Evolutionary conservation across 1,139 yeast species (phyloP), one percentile per base, ranked within the genome.

Genomic region (Yamadazyma diddensiae): DNA sequence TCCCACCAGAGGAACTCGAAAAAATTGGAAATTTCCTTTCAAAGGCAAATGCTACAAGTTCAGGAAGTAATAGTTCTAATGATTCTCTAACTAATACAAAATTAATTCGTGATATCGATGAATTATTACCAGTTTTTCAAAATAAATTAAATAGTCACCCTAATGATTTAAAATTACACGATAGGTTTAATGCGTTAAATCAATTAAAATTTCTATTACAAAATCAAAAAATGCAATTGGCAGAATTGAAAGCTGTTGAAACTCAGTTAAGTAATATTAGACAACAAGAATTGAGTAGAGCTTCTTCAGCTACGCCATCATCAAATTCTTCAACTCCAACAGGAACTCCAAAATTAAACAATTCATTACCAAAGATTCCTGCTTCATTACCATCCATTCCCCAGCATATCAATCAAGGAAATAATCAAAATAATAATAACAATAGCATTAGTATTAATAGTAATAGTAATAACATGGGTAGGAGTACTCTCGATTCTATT

Each of bases 21-120:
- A 77, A 73, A 49, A 84, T 94, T 34, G 95, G 86, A 45, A 68
- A 65, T 33, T 90, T 90, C 53, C 63, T 94, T 49, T 65, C 71
- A 14, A 66, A 61, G 42, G 70, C 73, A 0, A 28, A 30, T 20
- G 17, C 34, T 4, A 30, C 13, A 9, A 11, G 8, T 5, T 20
- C 24, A 16, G 19, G 9, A 2, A 6, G 28, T 3, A 15, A 16
- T 20, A 12, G 9, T 13, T 5, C 20, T 17, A 15, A 17, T 12
- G 32, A 26, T 14, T 33, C 36, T 6, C 36, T 50, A 21, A 51
- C 65, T 26, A 63, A 61, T 25, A 48, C 47, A 11, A 38, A 46
- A 30, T 53, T 74, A 31, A 59, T 75, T 12, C 59, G 52, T 24
- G 77, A 70, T 39, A 72, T 73, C 24, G 69, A 70, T 39, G 63